Conservation (phyloP, 2,329 filamentous ascomycete species). For the Ophiostoma tasmaniense region DNA sequence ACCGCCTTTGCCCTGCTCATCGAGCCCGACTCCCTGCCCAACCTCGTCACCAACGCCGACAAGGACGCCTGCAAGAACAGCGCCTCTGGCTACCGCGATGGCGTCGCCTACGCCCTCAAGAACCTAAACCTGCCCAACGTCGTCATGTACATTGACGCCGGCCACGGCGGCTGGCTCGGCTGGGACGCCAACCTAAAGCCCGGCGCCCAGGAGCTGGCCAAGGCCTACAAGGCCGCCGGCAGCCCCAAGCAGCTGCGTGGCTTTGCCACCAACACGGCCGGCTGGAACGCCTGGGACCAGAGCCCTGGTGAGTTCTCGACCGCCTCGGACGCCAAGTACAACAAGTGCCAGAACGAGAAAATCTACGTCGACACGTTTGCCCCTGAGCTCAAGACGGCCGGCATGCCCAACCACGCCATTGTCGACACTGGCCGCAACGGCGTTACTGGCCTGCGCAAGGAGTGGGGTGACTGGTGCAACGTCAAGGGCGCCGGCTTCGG, state of each 20-base stretch:
- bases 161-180: constrained; percentile 56
- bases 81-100: constrained; percentile 45
- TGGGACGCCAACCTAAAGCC: constrained; percentile 48
- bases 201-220: constrained; percentile 33
- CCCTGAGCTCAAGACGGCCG: constrained; percentile 30
- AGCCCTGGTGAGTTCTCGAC: constrained; percentile 33
- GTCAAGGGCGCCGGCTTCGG: constrained; percentile 54
- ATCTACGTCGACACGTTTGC: constrained; percentile 35
- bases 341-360: constrained; percentile 36
- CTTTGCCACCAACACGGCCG: constrained; percentile 33
- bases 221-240: constrained; percentile 31
- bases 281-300: constrained; percentile 34
- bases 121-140: constrained; percentile 53
- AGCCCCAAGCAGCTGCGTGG: constrained; percentile 33
- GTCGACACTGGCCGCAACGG: constrained; percentile 35
- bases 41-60: constrained; percentile 52
- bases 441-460: constrained; percentile 34
- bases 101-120: constrained; percentile 47
- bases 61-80: constrained; percentile 47
- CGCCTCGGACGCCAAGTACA: constrained; percentile 35
- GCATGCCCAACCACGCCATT: constrained; percentile 37
- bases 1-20: constrained; percentile 37
- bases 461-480: constrained; percentile 44
- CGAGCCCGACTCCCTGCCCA: constrained; percentile 55
- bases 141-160: constrained; percentile 55